Percentiles rank a stretch among this genome's conserved stretches.
These are phyloP conservation scores for Pythium grandisporangium DNA, from an alignment of 352 stramenopile genomes.

Conservation along the genomic window DNA sequence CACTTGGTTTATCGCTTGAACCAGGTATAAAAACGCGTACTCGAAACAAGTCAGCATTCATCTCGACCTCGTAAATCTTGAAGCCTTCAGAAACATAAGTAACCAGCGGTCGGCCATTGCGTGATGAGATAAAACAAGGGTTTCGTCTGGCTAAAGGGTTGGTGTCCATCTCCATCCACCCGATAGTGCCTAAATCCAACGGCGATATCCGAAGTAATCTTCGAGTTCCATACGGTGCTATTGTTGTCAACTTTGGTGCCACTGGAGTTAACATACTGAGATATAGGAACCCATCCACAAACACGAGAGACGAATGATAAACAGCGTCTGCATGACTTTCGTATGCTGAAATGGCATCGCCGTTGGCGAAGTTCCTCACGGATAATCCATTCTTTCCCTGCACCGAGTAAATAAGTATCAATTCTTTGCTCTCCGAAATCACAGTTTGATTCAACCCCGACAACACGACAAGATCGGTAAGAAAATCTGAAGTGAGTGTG, in stretches of 20 bases:
- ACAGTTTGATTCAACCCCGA: not conserved
- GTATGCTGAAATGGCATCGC: constrained; percentile 17
- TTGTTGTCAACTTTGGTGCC: constrained; percentile 4
- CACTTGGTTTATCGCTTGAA: constrained; percentile 6
- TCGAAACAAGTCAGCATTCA: constrained; percentile 19
- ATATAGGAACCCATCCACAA: constrained; percentile 30
- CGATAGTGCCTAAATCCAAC: constrained; percentile 2
- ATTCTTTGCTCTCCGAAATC: not conserved
- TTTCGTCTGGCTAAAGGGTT: not conserved
- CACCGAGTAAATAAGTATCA: constrained; percentile 13
- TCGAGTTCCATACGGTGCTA: constrained; percentile 8
- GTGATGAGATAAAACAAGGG: not conserved
- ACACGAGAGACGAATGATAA: constrained; percentile 39
- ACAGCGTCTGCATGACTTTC: constrained; percentile 19
- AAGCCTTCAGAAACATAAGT: constrained; percentile 40
- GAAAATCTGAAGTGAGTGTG: constrained; percentile 3
- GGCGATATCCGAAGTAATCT: constrained; percentile 18
- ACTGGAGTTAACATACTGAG: constrained; percentile 29
- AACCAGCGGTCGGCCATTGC: constrained; percentile 14
- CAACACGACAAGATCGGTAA: not conserved
- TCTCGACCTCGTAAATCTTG: constrained; percentile 41
- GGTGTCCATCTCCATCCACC: constrained; percentile 6
- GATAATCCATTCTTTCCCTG: constrained; percentile 9
- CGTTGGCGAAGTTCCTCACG: constrained; percentile 11
- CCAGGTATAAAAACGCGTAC: constrained; percentile 32